Evolutionary conservation across 2,329 filamentous ascomycete species (phyloP), one percentile per base, ranked within the genome.

Genomic region (Bimuria novae-zelandiae): DNA sequence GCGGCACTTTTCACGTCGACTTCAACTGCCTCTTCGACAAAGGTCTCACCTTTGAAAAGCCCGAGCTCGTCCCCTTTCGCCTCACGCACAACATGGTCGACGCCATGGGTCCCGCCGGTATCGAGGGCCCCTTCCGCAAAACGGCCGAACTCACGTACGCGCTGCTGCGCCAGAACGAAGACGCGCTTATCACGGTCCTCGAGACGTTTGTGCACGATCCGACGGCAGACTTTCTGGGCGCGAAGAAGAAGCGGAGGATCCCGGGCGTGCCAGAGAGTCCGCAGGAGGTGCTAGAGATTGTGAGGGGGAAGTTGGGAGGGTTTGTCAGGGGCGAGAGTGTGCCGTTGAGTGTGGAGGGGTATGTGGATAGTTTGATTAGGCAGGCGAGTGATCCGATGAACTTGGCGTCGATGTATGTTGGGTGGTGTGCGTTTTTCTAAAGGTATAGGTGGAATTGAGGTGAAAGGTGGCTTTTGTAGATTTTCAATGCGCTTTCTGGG

Each of bases 21-120:
- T 99, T 99, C 82, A 99, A 99, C 77, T 99, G 95, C 74, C 85
- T 99, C 4, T 99, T 99, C 72, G 95, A 99, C 79, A 99, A 99
- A 64, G 94, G 94, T 1, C 83, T 93, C 35, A 97, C 92, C 0
- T 97, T 99, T 70, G 88, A 92, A 57, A 96, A 95, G 73, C 93
- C 94, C 0, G 94, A 99, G 75, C 82, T 89, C 25, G 94, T 99
- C 1, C 95, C 94, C 1, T 99, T 99, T 80, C 89, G 95, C 14
- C 82, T 99, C 36, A 99, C 94, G 3, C 93, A 97, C 80, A 99
- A 99, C 76, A 97, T 99, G 93, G 85, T 95, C 30, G 90, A 96
- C 59, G 95, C 94, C 10, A 97, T 99, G 86, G 94, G 94, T 4
- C 87, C 95, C 19, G 93, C 95, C 69, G 91, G 92, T 55, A 91